phyloP scores from a whole-genome alignment of 257 asterid species.

The Leptodermis oblonga region DNA sequence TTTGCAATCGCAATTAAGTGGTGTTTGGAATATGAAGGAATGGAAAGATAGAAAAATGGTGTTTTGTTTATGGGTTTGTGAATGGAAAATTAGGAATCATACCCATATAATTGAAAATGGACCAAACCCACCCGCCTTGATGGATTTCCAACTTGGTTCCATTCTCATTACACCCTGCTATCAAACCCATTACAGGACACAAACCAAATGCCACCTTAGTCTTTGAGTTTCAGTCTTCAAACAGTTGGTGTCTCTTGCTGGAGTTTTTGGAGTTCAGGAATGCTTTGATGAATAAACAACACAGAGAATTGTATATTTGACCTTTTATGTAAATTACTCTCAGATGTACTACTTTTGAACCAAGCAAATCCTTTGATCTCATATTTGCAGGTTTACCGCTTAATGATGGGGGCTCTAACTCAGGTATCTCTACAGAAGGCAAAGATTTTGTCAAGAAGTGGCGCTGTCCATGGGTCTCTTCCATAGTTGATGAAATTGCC shows the following conservation, averaged over 20 bases:
- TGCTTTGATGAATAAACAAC: background rate
- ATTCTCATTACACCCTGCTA: too few relatives aligned
- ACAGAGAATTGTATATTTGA: background rate
- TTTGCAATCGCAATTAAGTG: background rate
- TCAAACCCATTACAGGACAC: too few relatives aligned
- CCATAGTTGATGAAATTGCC: constrained; percentile 70
- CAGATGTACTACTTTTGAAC: background rate
- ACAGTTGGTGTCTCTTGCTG: background rate
- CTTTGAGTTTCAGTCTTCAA: background rate
- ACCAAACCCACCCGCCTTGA: too few relatives aligned
- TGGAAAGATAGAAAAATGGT: too few relatives aligned
- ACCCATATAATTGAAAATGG: too few relatives aligned
- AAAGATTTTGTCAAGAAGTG: constrained; percentile 55
- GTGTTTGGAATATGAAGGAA: too few relatives aligned
- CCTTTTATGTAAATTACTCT: background rate
- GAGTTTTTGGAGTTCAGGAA: background rate
- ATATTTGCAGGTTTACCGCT: constrained; percentile 38
- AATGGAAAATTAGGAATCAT: too few relatives aligned
- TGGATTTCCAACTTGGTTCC: too few relatives aligned
- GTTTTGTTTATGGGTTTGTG: too few relatives aligned
- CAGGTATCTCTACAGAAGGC: constrained; percentile 35
- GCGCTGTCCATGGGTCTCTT: constrained; percentile 87
- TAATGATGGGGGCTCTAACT: constrained; percentile 36
- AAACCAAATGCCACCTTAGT: too few relatives aligned
- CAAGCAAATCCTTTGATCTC: constrained; percentile 9